phyloP scores from a whole-genome alignment of 164 flowering plant species.

The Chimonanthus praecox region DNA sequence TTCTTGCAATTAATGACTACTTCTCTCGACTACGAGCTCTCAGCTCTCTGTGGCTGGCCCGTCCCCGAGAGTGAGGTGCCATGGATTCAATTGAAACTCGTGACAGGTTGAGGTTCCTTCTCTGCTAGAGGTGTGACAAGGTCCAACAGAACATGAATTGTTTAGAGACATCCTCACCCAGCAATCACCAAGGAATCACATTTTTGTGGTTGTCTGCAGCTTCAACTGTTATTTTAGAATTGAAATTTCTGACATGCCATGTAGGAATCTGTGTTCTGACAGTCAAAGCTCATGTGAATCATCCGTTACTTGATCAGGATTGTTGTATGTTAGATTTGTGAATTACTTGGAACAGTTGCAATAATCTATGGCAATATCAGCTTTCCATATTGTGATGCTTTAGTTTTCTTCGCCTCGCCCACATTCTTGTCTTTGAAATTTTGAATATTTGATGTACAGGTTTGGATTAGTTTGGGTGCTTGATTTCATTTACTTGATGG shows the following conservation, averaged over 20 bases:
- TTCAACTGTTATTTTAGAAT: neutral
- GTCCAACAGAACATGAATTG: neutral
- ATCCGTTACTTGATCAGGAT: neutral
- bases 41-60: conserved; percentile 81
- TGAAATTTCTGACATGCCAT: neutral
- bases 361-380: neutral
- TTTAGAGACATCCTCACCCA: neutral
- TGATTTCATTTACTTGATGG: no score
- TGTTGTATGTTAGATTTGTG: neutral
- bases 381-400: neutral
- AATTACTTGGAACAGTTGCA: neutral
- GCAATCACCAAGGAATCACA: neutral
- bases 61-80: conserved; percentile 58
- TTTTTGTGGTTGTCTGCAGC: neutral
- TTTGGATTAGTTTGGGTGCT: no score
- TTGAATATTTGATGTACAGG: neutral
- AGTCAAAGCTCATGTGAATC: neutral
- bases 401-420: neutral
- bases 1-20: conserved; percentile 64
- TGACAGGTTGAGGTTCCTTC: neutral
- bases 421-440: neutral
- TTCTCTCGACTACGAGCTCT: conserved; percentile 77
- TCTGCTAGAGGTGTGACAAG: neutral
- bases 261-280: neutral
- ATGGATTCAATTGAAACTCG: neutral